Evolutionary conservation across 495 filamentous ascomycete genomes (phyloP), one percentile per base, ranked within the genome.

Genomic region (Sordaria brevicollis): DNA sequence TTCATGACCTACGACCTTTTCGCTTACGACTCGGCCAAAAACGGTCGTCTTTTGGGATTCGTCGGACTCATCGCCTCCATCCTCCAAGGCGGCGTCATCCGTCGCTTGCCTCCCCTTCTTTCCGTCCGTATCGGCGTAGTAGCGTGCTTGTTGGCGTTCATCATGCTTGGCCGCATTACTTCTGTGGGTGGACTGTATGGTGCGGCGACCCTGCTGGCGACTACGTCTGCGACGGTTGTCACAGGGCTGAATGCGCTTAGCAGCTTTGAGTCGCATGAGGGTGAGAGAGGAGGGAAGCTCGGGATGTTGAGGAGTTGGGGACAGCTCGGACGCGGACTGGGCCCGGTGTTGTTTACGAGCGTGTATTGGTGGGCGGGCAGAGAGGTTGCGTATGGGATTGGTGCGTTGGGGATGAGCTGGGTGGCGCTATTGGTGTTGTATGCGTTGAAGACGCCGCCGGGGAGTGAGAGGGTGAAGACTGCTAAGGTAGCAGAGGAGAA

Each of bases 361-460:
- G 83, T 99, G 69, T 99, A 98, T 81, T 99, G 95, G 95, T 99
- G 96, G 96, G 94, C 92, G 35, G 95, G 96, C 0, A 82, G 95
- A 41, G 90, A 96, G 75, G 81, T 89, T 17, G 95, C 95, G 1
- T 99, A 97, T 78, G 83, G 82, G 1, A 83, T 91, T 76, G 96
- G 95, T 4, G 92, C 92, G 0, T 77, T 85, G 36, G 93, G 92
- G 2, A 97, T 98, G 85, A 75, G 90, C 29, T 87, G 78, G 8
- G 93, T 97, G 38, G 86, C 85, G 41, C 82, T 83, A 66, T 77
- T 92, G n/a, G 92, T 90, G 0, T 91, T 96, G 76, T 84, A 85
- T 21, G 85, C 87, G 11, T 78, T 97, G 66, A 86, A 84, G 78
- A 81, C 82, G 31, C 86, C 84, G 21, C 78, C 78, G 15, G 82